phyloP scores from a whole-genome alignment of 805 yeast genomes.

The Yamadazyma sp. region DNA sequence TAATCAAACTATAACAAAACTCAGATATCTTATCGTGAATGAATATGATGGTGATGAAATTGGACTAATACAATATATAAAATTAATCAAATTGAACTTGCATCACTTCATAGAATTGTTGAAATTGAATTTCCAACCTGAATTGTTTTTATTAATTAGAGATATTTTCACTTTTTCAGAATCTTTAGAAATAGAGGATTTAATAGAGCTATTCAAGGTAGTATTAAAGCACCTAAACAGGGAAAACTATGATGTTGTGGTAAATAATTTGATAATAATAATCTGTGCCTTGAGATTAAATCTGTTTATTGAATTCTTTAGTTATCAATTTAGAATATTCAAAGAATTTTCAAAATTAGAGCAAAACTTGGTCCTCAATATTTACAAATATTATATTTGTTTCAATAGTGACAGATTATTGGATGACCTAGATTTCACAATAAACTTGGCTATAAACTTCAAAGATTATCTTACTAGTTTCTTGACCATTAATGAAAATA shows the following conservation, averaged over 20 bases:
- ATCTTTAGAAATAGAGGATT: constrained; percentile 2
- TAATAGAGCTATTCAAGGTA: constrained; percentile 1
- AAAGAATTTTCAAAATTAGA: background rate
- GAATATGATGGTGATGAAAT: constrained; percentile 13
- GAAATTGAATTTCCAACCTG: background rate
- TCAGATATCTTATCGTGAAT: constrained; percentile 14
- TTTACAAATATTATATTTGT: constrained; percentile 9
- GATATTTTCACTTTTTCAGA: constrained; percentile 14
- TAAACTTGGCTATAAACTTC: background rate
- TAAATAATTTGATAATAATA: constrained; percentile 5
- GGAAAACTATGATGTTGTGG: background rate
- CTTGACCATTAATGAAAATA: background rate
- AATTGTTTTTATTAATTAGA: constrained; percentile 7
- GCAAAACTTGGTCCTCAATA: background rate
- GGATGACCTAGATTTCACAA: constrained; percentile 1
- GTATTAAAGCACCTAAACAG: background rate
- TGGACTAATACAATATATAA: constrained; percentile 7
- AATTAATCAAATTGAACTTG: constrained; percentile 5
- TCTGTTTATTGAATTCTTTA: constrained; percentile 5
- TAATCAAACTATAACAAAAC: constrained; percentile 5
- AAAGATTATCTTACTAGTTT: background rate
- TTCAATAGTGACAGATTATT: constrained; percentile 6
- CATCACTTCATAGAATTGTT: background rate
- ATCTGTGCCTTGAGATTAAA: constrained; percentile 5
- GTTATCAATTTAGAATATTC: background rate